These are phyloP conservation scores for Collybia mongolica DNA, from an alignment of 768 basidiomycete genomes.

Conservation along the genomic window DNA sequence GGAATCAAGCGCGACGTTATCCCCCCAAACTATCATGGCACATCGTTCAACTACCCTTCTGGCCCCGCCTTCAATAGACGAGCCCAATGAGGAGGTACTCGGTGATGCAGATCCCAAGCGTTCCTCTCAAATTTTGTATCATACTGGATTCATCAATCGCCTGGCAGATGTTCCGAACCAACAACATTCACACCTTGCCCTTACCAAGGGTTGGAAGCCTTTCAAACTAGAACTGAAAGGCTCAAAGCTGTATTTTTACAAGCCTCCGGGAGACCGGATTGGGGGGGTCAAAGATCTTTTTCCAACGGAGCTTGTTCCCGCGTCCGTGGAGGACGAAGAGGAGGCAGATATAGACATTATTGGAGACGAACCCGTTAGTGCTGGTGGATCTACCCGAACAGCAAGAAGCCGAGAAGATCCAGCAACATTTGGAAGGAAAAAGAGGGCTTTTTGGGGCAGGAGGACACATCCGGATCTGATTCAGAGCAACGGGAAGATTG, in stretches of 20 bases:
- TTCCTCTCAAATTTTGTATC: constrained; percentile 76
- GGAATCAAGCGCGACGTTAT: constrained; percentile 1
- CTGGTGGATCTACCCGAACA: constrained; percentile 10
- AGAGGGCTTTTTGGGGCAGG: constrained; percentile 77
- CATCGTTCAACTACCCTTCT: constrained; percentile 34
- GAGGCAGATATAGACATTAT: constrained; percentile 16
- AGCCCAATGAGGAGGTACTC: constrained; percentile 32
- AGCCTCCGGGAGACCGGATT: constrained; percentile 70
- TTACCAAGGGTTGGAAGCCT: constrained; percentile 81
- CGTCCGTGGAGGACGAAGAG: constrained; percentile 49
- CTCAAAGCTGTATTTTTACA: constrained; percentile 84
- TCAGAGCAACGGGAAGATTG: constrained; percentile 39
- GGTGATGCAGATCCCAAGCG: constrained; percentile 44
- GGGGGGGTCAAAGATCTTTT: constrained; percentile 73
- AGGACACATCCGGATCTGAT: constrained; percentile 70
- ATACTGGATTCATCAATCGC: constrained; percentile 76
- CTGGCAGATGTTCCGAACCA: constrained; percentile 49
- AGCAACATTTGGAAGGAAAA: constrained; percentile 43
- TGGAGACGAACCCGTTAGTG: constrained; percentile 11
- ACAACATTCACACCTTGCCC: constrained; percentile 30
- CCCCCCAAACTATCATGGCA: constrained; percentile 3
- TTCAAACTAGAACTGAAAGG: constrained; percentile 85
- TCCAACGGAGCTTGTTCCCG: constrained; percentile 59
- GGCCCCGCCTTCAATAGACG: constrained; percentile 48
- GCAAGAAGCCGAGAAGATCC: constrained; percentile 28